A percentile compares a stretch with the other conserved stretches of the same genome.
These are phyloP conservation scores for Pharus latifolius DNA, from an alignment of 176 grass and related monocot species.

Conservation along the genomic window DNA sequence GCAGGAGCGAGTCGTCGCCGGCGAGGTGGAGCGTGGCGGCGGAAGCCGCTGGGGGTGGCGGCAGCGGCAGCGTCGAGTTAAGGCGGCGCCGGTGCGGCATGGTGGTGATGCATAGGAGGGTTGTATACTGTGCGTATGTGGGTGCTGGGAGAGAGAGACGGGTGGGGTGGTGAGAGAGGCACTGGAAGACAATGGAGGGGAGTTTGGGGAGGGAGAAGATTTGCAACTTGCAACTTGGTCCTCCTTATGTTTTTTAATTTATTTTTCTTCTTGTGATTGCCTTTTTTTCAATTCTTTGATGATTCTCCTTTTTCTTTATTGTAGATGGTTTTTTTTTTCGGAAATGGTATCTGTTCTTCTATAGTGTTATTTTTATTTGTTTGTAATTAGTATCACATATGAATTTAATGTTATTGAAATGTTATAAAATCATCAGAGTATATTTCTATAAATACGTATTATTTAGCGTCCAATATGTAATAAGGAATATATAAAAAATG, in stretches of 20 bases:
- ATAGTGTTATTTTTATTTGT: no score
- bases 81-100: conserved; percentile 44
- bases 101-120: conserved; percentile 3
- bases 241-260: neutral
- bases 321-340: no score
- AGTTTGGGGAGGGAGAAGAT: neutral
- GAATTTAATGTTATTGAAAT: no score
- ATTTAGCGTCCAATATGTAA: no score
- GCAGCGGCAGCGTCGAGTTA: conserved; percentile 1
- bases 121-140: neutral
- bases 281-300: no score
- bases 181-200: neutral
- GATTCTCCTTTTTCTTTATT: no score
- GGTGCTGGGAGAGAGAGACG: neutral
- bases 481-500: no score
- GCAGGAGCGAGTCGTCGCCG: conserved; percentile 14
- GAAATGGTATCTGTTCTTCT: no score
- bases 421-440: no score
- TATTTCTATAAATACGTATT: no score
- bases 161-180: neutral
- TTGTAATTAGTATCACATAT: no score
- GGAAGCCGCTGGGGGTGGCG: neutral
- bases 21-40: neutral
- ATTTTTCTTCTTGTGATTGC: neutral
- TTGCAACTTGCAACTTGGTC: conserved; percentile 5